Base-by-base conservation (phyloP, 495 filamentous ascomycete genomes). In the Clavariopsis aquatica region DNA sequence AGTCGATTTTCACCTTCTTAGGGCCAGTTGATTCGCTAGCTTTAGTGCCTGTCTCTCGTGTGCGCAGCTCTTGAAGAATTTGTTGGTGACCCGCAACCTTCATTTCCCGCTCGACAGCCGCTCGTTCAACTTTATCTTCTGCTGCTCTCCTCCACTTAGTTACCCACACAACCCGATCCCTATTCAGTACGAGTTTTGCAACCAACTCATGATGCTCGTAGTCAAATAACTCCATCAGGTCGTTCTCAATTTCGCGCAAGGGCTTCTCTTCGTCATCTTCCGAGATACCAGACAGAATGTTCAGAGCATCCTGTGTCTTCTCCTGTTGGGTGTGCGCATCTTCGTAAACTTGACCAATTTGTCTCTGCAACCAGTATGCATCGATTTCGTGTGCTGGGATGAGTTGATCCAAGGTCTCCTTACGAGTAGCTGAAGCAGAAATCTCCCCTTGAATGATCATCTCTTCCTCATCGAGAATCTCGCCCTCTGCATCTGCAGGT, bases 151-250 rank as follows among this genome's bases (percentile, higher is more conserved):
- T 89, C 82, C 96, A 88, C 58, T 87, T 85, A 19, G 95, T 98
- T 13, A 95, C 88, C 94, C 95, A 99, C 27, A 97, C 88, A 61
- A 98, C 84, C 77, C 92, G 95, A 67, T 94, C 88, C 9, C 89
- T 84, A 69, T 98, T 98, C 65, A 88, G 84, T 62, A 97, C 90
- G n/a, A 99, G 82, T 73, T 89, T 93, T 53, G 90, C 88, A 28
- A 98, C 94, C 46, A 96, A 83, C 49, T 97, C 93, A 56, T 94
- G 90, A 72, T 96, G 88, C 71, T 98, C 94, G 69, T 95, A 99
- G 69, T 98, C 93, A 65, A 99, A 96, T 0, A 98, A 84, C 70
- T 97, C 95, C 88, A 97, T 97, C 53, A 99, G 79, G 55, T 98
- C 95, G 72, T 99, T 99, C 73, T 99, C 94, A 64, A 96, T 91